Base-by-base conservation (phyloP, 331 rosid species). In the Ulmus americana region DNA sequence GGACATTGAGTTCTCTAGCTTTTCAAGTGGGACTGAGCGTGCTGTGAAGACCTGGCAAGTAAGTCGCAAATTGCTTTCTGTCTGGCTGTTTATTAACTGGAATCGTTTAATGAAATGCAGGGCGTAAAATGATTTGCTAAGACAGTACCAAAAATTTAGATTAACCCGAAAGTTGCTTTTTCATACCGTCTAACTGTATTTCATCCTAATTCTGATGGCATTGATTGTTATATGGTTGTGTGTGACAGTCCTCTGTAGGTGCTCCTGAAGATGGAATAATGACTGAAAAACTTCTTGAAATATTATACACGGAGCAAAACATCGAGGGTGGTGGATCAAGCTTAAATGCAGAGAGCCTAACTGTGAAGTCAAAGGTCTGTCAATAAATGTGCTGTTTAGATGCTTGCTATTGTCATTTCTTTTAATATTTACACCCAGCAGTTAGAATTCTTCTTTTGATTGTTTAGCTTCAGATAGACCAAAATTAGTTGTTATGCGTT, bases 11-110 rank as follows among this genome's bases (percentile, higher is more conserved):
- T 89, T 53, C 68, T 85, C 91, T 5, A 83, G 86, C 81, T 92
- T 92, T 84, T 77, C 95, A 45, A 79, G 74, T 64, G 95, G 95
- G 65, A 89, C 98, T 5, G 97, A 94, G 60, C 91, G 90, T 55
- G 98, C 95, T 10, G 95, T 94, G 59, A 94, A 83, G 82, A 94
- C 98, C 58, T 94, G 98, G 98, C 98, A 94, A 73, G 98, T 87
- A 80, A 77, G 95, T 83, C 54, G 55, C 75, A 46, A 59, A 55
- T 40, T 50, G 55, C 62, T 28, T 38, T 22, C 18, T 51, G 10
- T 69, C 61, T 47, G 60, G 40, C 15, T 63, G 65, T 40, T 5
- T 1, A 7, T 46, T 5, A 63, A 8, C 6, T 20, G 46, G 10
- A 45, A 40, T 47, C 20, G 45, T 45, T 13, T 13, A 11, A 48